phyloP scores from a whole-genome alignment of 306 rosid species.

The Hippophae rhamnoides region DNA sequence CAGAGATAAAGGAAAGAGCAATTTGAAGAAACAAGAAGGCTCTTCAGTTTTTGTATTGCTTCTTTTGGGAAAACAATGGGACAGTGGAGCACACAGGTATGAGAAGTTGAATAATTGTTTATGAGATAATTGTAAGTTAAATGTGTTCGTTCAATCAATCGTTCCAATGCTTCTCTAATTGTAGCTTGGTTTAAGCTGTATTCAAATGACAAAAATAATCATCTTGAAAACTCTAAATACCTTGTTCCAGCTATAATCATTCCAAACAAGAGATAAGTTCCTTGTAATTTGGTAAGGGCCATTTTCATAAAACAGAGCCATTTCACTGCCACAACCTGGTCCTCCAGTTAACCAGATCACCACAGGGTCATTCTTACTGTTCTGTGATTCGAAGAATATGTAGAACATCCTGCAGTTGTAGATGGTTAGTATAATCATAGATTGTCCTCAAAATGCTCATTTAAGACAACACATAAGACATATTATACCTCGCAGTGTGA shows the following conservation, averaged over 20 bases:
- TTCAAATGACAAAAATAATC: too few relatives aligned
- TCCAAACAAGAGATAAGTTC: slow-evolving; percentile 70
- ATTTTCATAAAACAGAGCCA: slow-evolving; percentile 83
- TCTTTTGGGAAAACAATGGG: too few relatives aligned
- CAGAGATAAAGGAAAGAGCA: not conserved
- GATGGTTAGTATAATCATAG: too few relatives aligned
- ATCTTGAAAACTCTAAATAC: slow-evolving; percentile 15
- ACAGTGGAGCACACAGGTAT: too few relatives aligned
- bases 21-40: too few relatives aligned
- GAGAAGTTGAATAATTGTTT: too few relatives aligned
- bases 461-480: not conserved
- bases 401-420: slow-evolving; percentile 66
- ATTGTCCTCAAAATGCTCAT: too few relatives aligned
- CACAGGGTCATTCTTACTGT: slow-evolving; percentile 45
- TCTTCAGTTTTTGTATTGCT: too few relatives aligned
- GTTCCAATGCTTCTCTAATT: too few relatives aligned
- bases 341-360: slow-evolving; percentile 94
- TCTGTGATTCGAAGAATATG: slow-evolving; percentile 80
- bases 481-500: slow-evolving; percentile 66
- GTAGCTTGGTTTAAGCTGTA: too few relatives aligned
- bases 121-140: too few relatives aligned
- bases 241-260: slow-evolving; percentile 87
- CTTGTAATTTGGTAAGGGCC: slow-evolving; percentile 72
- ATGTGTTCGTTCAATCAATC: too few relatives aligned
- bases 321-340: slow-evolving; percentile 92